phyloP scores from a whole-genome alignment of 805 yeast species.

The Wickerhamiella kazuoi region DNA sequence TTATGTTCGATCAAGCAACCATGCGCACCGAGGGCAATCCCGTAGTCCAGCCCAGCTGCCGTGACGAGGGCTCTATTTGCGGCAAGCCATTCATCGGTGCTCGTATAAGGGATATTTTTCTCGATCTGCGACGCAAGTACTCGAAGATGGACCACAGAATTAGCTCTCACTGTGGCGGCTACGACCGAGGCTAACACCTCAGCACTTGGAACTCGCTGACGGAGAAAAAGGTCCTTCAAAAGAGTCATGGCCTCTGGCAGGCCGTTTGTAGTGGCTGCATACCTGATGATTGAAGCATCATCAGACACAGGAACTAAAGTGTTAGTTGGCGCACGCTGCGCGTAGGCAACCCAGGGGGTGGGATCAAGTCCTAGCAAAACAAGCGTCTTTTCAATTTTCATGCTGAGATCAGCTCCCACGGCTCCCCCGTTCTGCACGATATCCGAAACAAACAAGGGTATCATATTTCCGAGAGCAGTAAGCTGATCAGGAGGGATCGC shows the following conservation, averaged over 20 bases:
- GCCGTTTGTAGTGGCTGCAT: constrained; percentile 10
- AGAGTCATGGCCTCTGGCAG: constrained; percentile 9
- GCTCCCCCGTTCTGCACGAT: constrained; percentile 1
- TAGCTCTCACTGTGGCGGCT: background rate
- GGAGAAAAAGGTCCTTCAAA: constrained; percentile 6
- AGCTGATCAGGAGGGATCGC: constrained; percentile 6
- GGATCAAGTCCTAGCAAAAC: constrained; percentile 1
- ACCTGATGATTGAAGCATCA: constrained; percentile 6
- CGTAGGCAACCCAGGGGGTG: constrained; percentile 1
- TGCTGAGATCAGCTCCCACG: constrained; percentile 2
- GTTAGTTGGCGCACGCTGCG: background rate
- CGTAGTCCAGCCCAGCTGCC: constrained; percentile 14
- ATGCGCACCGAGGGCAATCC: constrained; percentile 16
- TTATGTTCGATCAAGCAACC: constrained; percentile 15
- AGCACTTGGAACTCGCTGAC: constrained; percentile 2
- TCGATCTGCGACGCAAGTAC: constrained; percentile 7
- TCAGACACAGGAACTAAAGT: background rate
- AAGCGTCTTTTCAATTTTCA: constrained; percentile 3
- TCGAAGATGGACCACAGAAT: constrained; percentile 1
- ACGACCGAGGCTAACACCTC: constrained; percentile 6
- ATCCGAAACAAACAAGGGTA: constrained; percentile 9
- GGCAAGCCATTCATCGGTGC: constrained; percentile 16
- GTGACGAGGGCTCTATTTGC: constrained; percentile 15
- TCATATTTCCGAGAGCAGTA: background rate
- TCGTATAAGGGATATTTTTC: constrained; percentile 6